These are phyloP conservation scores for Sclerotinia subarctica DNA, from an alignment of 2,329 filamentous ascomycete species.

Conservation along the genomic window DNA sequence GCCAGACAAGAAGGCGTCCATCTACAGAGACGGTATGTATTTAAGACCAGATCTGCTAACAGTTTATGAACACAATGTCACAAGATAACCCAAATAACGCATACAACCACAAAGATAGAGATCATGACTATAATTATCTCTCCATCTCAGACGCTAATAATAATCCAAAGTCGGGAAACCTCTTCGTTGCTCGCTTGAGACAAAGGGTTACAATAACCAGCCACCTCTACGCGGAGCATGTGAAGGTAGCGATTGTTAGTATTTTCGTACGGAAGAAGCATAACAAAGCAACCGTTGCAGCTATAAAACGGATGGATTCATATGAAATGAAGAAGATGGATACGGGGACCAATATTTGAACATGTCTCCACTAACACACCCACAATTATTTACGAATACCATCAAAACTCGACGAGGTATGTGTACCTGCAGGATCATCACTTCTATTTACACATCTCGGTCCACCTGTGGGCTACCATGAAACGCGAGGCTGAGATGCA, in stretches of 20 bases:
- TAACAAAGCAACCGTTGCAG: not conserved
- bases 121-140: not conserved
- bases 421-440: slow-evolving; percentile 7
- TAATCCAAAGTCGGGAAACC: not conserved
- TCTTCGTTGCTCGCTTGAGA: not conserved
- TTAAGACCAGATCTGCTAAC: not conserved
- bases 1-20: too few relatives aligned
- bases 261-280: not conserved
- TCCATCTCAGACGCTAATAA: not conserved
- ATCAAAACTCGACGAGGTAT: not conserved
- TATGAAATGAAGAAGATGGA: not conserved
- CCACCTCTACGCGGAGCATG: too few relatives aligned
- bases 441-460: slow-evolving; percentile 1
- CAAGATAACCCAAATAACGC: not conserved
- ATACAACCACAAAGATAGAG: not conserved
- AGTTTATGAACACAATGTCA: not conserved
- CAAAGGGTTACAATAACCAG: not conserved
- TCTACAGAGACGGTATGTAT: not conserved
- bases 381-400: not conserved
- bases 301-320: not conserved
- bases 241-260: not conserved
- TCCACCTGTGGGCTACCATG: not conserved
- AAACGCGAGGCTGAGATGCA: slow-evolving; percentile 19
- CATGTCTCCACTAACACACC: not conserved
- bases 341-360: not conserved